phyloP scores from a whole-genome alignment of 331 rosid species.

The Pyracantha coccinea region DNA sequence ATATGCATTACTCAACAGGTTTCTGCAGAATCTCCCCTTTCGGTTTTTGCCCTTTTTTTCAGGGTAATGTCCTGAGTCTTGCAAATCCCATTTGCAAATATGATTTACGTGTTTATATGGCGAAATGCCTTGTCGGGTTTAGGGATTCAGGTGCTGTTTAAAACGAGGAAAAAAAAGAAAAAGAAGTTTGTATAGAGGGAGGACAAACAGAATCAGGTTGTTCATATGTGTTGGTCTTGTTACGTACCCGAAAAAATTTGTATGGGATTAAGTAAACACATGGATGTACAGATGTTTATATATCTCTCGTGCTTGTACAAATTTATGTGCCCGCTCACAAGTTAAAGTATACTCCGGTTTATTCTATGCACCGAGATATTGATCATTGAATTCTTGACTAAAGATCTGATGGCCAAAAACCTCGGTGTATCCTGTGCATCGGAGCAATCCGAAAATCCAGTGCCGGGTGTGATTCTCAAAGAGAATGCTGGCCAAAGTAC shows the following conservation, averaged over 20 bases:
- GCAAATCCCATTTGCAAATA: slow-evolving; percentile 31
- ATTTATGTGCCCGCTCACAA: neutral
- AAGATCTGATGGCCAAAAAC: no score
- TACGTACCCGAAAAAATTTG: slow-evolving; percentile 2
- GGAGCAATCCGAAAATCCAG: neutral
- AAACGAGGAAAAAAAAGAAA: neutral
- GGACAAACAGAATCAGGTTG: slow-evolving; percentile 4
- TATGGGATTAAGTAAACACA: slow-evolving; percentile 15
- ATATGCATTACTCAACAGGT: slow-evolving; percentile 28
- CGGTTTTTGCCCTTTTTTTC: slow-evolving; percentile 27
- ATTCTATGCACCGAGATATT: neutral
- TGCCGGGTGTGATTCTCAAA: neutral
- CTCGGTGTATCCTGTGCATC: no score
- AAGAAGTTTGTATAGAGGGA: slow-evolving; percentile 27
- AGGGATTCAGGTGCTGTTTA: slow-evolving; percentile 13
- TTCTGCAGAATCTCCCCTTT: slow-evolving; percentile 47
- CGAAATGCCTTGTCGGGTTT: slow-evolving; percentile 13
- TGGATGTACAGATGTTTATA: slow-evolving; percentile 14
- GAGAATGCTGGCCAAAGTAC: neutral
- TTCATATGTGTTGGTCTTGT: slow-evolving; percentile 5
- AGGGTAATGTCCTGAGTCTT: slow-evolving; percentile 19
- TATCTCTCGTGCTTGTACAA: neutral
- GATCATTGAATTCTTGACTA: neutral
- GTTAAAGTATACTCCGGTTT: neutral
- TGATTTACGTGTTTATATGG: slow-evolving; percentile 11